Base-by-base conservation (phyloP, 345 rosid species). In the Eucalyptus rudis region DNA sequence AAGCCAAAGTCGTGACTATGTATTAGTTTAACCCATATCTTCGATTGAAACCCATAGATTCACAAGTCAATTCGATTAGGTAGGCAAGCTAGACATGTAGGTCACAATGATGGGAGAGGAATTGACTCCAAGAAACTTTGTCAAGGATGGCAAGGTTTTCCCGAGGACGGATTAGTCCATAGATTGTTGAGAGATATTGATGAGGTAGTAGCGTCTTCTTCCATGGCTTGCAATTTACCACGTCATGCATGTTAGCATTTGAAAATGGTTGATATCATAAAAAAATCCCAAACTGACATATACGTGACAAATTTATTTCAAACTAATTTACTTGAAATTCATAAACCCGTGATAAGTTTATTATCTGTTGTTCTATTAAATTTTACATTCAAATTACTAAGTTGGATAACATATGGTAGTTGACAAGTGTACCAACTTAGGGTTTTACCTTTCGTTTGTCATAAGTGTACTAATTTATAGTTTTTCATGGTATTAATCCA, bases 311-410 rank as follows among this genome's bases (percentile, higher is more conserved):
- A 54, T 54, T 54, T 54, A 22, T 54, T 54, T 20, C 25, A 54
- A 22, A 7, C 11, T 54, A 54, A 20, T 54, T 22, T 54, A 54
- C 1, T 11, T 22, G 0, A 54, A 54, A 54, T 9, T 19, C 27
- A 0, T 54, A 54, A 20, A 54, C 2, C 10, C 0, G 2, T 54
- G 59, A 54, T 9, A 54, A 54, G 11, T 22, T 54, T 54, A 22
- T 1, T 7, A 1, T 54, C 0, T 9, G 10, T 22, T 19, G 2
- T 54, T 54, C 25, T 1, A 19, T 54, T 54, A 54, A 54, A 54
- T 22, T 54, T 22, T 54, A 2, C 5, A 0, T 3, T 54, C 2
- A 54, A 54, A 22, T 3, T 54, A 9, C 7, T 54, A 9, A 54
- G 27, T 54, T 54, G 11, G 59, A 54, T 19, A 8, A 54, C 0